Base-by-base conservation (phyloP, 352 stramenopile species). In the Phytophthora fragariaefolia region DNA sequence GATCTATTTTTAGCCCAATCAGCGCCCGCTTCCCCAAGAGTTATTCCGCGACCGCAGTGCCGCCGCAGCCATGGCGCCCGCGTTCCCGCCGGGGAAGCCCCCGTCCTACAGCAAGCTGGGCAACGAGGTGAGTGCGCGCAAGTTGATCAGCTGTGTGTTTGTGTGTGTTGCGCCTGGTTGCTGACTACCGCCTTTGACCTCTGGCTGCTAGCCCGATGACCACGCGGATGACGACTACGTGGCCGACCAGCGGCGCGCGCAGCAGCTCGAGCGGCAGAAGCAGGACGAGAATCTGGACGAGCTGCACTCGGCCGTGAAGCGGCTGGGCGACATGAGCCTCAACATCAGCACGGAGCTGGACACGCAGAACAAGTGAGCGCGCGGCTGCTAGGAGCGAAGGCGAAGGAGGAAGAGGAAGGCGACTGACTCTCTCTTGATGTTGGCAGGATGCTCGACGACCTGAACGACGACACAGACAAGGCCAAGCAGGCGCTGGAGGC, bases 341-440 rank as follows among this genome's bases (percentile, higher is more conserved):
- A 88, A 77, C n/a, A 95, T 95, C 56, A 93, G 85, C 73, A 85
- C 82, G 23, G 87, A 95, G 65, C 59, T 95, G 22, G 87, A 93
- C 58, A 85, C 82, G 22, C 85, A 95, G 69, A 95, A 95, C 66
- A 75, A 73, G 87, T 95, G 47, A 66, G 63, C 18, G 28, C 20
- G 24, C 20, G n/a, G n/a, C n/a, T n/a, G n/a, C n/a, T n/a, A n/a
- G n/a, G 38, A 42, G 10, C 17, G 13, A 15, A 42, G 34, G 8
- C 17, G 13, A 42, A 20, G 34, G 32, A 40, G 32, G 10, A 42
- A 15, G 12, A 42, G 34, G 34, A 7, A 42, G 13, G 4, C 23
- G 26, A 59, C 56, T 63, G 30, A 63, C 34, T 48, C 6, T 42
- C 30, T 34, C 8, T 17, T 48, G 36, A 9, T 68, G 62, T 71